Conservation (phyloP, 2,329 filamentous ascomycete species). For the Rhynchosporium agropyri region DNA sequence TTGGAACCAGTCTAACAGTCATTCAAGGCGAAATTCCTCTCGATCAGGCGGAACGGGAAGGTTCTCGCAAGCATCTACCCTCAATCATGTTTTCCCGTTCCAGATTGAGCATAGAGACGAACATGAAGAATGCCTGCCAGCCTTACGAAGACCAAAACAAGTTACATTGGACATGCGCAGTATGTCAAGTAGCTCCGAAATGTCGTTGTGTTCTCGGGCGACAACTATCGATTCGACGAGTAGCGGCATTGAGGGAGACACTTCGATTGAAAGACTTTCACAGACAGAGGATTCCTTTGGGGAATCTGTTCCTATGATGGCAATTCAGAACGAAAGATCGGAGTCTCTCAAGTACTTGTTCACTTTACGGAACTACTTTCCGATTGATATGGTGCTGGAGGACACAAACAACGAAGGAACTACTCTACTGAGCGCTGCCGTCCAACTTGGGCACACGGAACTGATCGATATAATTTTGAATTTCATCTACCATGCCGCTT, state of each 20-base stretch:
- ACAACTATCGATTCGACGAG: conserved; percentile 75
- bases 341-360: conserved; percentile 80
- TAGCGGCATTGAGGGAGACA: conserved; percentile 80
- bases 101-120: conserved; percentile 59
- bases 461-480: conserved; percentile 76
- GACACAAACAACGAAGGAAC: conserved; percentile 91
- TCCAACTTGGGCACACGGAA: conserved; percentile 78
- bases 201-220: conserved; percentile 79
- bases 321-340: conserved; percentile 70
- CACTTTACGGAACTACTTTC: conserved; percentile 74
- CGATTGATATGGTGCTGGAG: conserved; percentile 69
- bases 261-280: conserved; percentile 76
- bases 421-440: conserved; percentile 84
- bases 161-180: conserved; percentile 91
- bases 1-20: conserved; percentile 36
- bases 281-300: conserved; percentile 72
- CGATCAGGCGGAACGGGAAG: conserved; percentile 30
- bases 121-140: conserved; percentile 44
- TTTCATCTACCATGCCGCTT: conserved; percentile 63
- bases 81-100: conserved; percentile 92
- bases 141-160: conserved; percentile 48
- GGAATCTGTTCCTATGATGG: conserved; percentile 89
- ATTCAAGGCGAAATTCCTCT: conserved; percentile 33
- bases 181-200: conserved; percentile 81
- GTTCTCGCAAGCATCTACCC: conserved; percentile 42